Evolutionary conservation across 768 basidiomycete species (phyloP).

Genomic region (Kondoa subrosea): DNA sequence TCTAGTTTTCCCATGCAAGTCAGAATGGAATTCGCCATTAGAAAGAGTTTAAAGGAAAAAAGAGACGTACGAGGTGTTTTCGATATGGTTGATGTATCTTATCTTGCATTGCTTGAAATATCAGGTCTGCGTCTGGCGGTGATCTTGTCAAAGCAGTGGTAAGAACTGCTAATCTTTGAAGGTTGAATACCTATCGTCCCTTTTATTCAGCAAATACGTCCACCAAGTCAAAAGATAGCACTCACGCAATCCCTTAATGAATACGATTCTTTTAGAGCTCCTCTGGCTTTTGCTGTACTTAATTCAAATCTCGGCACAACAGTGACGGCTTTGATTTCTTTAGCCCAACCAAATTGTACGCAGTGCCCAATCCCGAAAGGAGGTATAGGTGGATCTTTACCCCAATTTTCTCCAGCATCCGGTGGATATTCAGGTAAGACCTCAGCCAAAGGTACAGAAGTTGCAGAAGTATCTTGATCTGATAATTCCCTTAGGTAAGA

Average conservation of each 20-base stretch:
- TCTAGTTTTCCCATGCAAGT: no score
- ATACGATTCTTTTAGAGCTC: constrained; percentile 68
- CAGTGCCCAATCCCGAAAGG: constrained; percentile 85
- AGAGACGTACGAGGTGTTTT: constrained; percentile 40
- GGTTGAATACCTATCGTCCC: constrained; percentile 71
- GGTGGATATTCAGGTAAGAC: constrained; percentile 89
- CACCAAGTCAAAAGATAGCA: constrained; percentile 19
- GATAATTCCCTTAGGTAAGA: constrained; percentile 85
- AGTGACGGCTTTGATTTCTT: constrained; percentile 72
- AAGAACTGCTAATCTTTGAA: constrained; percentile 86
- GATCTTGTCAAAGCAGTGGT: constrained; percentile 80
- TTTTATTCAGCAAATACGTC: not conserved
- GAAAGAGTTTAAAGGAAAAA: not conserved
- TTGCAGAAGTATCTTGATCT: constrained; percentile 57
- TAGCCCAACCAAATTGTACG: constrained; percentile 71
- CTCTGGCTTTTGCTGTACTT: constrained; percentile 83
- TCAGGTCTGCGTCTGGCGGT: constrained; percentile 87
- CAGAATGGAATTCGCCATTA: no score
- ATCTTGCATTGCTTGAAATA: constrained; percentile 99
- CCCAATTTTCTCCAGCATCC: constrained; percentile 75
- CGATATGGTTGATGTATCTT: constrained; percentile 94
- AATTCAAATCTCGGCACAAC: constrained; percentile 92
- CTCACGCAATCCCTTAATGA: constrained; percentile 77
- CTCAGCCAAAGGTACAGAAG: constrained; percentile 82
- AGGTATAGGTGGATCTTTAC: constrained; percentile 65